Base-by-base conservation (phyloP, 2,329 filamentous ascomycete genomes). In the Aureobasidium sp. region DNA sequence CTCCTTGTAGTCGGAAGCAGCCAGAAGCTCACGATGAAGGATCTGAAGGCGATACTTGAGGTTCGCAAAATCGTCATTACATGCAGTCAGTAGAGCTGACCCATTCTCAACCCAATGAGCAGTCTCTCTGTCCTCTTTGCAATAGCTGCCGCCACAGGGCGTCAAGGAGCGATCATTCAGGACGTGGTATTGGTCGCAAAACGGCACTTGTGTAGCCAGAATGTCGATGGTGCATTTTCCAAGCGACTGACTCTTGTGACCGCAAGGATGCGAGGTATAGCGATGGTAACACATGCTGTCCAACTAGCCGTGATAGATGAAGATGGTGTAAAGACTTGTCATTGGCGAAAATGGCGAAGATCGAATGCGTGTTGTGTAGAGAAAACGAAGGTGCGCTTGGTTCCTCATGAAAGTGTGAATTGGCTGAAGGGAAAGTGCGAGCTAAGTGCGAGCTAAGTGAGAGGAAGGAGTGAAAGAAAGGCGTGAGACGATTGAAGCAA, bases 211-310 rank as follows among this genome's bases (percentile, higher is more conserved):
- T 5, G 23, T 48, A 20, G 61, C 27, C 3, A 52, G 34, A 9
- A 12, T 23, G 5, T 36, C 26, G 5, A 23, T 6, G 6, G 23
- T 20, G 39, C 61, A 62, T 51, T 27, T 55, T 3, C 39, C 36
- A 27, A 48, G n/a, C 9, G 29, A 36, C 3, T 23, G 20, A 26
- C 46, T 58, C 36, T 23, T 6, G 46, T 62, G 61, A 4, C 53
- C 44, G 26, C 61, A 62, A 5, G 23, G 17, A 23, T 62, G 53
- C 12, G 12, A 8, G 12, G 37, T 58, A 29, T 56, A 51, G n/a
- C 34, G 26, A 44, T 62, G 61, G 27, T n/a, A 47, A 51, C 61
- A 62, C 61, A 62, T 62, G n/a, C 5, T 62, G 32, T 34, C 2
- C 2, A 12, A 23, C 7, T 27, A 36, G 15, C 7, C 26, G 37